Conservation (phyloP, 2,329 filamentous ascomycete genomes). For the Penicillium sp. region DNA sequence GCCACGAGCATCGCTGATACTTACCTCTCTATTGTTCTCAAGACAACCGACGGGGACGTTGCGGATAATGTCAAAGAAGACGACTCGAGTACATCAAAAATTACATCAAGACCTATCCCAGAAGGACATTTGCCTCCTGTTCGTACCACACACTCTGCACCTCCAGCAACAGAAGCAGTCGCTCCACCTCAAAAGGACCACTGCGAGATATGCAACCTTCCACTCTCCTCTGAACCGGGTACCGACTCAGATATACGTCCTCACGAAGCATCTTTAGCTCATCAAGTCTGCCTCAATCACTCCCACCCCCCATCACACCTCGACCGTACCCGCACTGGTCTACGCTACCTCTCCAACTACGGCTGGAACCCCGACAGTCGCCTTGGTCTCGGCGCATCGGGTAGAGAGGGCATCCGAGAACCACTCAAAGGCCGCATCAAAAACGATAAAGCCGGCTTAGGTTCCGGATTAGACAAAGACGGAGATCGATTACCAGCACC, state of each 20-base stretch:
- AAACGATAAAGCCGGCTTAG: constrained; percentile 71
- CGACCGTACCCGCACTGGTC: constrained; percentile 55
- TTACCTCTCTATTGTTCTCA: constrained; percentile 50
- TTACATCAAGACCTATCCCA: not conserved
- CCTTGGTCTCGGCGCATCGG: constrained; percentile 66
- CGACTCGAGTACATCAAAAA: constrained; percentile 5
- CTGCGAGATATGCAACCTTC: constrained; percentile 63
- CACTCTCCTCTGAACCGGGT: constrained; percentile 32
- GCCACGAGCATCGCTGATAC: constrained; percentile 36
- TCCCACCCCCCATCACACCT: constrained; percentile 58
- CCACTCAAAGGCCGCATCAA: constrained; percentile 73
- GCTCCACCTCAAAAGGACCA: constrained; percentile 3
- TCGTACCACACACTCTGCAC: constrained; percentile 14
- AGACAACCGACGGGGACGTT: constrained; percentile 15
- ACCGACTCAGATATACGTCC: constrained; percentile 10
- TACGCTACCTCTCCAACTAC: constrained; percentile 56
- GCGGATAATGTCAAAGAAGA: not conserved
- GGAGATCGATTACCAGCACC: constrained; percentile 26
- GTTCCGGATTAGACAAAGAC: constrained; percentile 46
- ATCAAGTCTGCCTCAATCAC: constrained; percentile 57
- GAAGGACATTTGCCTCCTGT: not conserved
- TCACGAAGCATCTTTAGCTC: constrained; percentile 54
- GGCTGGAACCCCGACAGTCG: constrained; percentile 63
- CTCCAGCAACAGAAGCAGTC: constrained; percentile 5
- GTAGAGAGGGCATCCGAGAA: constrained; percentile 67